Conservation (phyloP, 2,329 filamentous ascomycete genomes). For the Nothomitra cinnamomea region DNA sequence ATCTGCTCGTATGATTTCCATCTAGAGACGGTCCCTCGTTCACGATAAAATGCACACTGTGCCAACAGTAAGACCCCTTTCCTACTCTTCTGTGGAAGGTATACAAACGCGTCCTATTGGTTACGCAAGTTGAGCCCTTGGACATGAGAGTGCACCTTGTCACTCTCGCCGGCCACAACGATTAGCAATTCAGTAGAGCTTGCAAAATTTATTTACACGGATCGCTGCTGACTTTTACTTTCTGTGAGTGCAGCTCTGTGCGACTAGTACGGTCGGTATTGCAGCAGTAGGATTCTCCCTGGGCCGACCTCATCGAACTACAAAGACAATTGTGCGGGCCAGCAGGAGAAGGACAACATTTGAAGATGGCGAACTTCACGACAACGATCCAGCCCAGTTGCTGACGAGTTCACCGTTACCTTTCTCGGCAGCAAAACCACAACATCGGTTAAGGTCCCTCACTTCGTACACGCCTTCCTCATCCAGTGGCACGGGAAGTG, state of each 20-base stretch:
- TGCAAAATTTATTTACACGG: neutral
- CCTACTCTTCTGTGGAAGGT: neutral
- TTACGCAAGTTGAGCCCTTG: neutral
- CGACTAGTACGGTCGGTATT: conserved; percentile 43
- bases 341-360: conserved; percentile 21
- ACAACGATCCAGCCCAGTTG: conserved; percentile 2
- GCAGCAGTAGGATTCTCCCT: conserved; percentile 41
- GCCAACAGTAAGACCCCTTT: conserved; percentile 1
- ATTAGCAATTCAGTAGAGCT: conserved; percentile 3
- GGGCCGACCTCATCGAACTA: conserved; percentile 30
- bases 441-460: neutral
- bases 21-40: neutral
- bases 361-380: neutral
- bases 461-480: neutral
- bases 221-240: neutral
- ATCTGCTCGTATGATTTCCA: neutral
- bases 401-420: neutral
- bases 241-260: conserved; percentile 24
- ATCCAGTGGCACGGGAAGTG: conserved; percentile 1
- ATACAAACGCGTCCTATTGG: neutral
- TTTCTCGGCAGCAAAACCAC: neutral
- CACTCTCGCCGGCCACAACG: neutral
- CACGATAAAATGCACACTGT: conserved; percentile 3
- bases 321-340: conserved; percentile 16
- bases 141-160: neutral